Evolutionary conservation across 805 yeast genomes (phyloP).

Genomic region (Cyberlindnera lachancei): DNA sequence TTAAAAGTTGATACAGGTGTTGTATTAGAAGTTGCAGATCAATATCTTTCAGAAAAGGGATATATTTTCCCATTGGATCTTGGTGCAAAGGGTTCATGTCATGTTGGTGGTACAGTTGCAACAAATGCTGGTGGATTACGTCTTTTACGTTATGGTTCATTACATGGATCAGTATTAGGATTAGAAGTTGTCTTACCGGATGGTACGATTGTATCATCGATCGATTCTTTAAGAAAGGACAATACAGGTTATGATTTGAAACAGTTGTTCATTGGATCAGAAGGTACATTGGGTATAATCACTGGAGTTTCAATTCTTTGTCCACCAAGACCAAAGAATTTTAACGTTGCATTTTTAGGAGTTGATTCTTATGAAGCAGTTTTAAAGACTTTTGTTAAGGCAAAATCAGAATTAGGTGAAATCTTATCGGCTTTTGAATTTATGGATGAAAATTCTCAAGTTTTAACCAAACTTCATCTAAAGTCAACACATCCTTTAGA

Average conservation of each 20-base stretch:
- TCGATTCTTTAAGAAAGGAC: slow-evolving; percentile 85
- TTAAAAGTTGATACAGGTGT: slow-evolving; percentile 88
- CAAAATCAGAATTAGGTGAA: slow-evolving; percentile 74
- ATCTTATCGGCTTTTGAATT: slow-evolving; percentile 89
- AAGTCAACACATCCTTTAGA: slow-evolving; percentile 71
- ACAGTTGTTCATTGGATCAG: slow-evolving; percentile 89
- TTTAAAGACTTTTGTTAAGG: slow-evolving; percentile 69
- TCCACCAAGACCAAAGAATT: slow-evolving; percentile 80
- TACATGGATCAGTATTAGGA: slow-evolving; percentile 89
- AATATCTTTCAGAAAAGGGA: slow-evolving; percentile 68
- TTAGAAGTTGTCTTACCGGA: slow-evolving; percentile 89
- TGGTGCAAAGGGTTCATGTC: slow-evolving; percentile 97
- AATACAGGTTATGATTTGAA: slow-evolving; percentile 93
- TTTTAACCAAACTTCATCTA: slow-evolving; percentile 54
- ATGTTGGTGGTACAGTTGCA: slow-evolving; percentile 90
- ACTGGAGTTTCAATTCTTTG: slow-evolving; percentile 88
- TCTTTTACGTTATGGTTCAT: slow-evolving; percentile 78
- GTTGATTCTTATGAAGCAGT: slow-evolving; percentile 78
- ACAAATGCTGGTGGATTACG: slow-evolving; percentile 96
- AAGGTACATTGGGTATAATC: slow-evolving; percentile 85
- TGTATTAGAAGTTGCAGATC: slow-evolving; percentile 79
- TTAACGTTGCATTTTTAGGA: slow-evolving; percentile 85
- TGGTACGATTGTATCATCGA: slow-evolving; percentile 73
- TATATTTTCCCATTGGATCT: slow-evolving; percentile 88
- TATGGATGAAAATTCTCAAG: slow-evolving; percentile 73